Evolutionary conservation across 805 yeast species (phyloP).

Genomic region (Yarrowia phangngaensis): DNA sequence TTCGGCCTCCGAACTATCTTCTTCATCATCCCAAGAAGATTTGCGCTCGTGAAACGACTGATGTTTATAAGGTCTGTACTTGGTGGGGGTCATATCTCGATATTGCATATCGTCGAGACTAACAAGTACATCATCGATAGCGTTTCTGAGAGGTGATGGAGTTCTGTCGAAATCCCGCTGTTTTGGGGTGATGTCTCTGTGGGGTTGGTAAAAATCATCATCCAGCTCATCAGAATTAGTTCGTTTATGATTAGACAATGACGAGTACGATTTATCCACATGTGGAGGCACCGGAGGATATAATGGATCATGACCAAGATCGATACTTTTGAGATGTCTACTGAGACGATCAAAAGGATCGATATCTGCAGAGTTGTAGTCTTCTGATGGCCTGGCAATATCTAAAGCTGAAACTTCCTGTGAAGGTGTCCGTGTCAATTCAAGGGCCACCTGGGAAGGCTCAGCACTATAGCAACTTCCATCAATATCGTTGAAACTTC

Average conservation of each 20-base stretch:
- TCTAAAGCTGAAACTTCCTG: conserved; percentile 2
- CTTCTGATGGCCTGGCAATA: conserved; percentile 6
- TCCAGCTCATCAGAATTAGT: conserved; percentile 9
- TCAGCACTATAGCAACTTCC: conserved; percentile 3
- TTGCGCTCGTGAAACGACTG: conserved; percentile 25
- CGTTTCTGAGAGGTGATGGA: conserved; percentile 38
- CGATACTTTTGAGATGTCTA: conserved; percentile 8
- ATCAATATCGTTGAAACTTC: background rate
- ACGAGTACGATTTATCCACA: background rate
- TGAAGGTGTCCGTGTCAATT: background rate
- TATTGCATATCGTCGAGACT: conserved; percentile 35
- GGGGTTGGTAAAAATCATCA: background rate
- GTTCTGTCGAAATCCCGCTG: conserved; percentile 32
- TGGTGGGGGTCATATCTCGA: conserved; percentile 13
- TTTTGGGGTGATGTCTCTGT: conserved; percentile 20
- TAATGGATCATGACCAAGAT: conserved; percentile 9
- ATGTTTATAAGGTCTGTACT: conserved; percentile 11
- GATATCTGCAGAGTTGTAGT: conserved; percentile 9
- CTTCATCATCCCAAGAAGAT: conserved; percentile 18
- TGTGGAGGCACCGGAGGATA: conserved; percentile 23
- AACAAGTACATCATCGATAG: conserved; percentile 39
- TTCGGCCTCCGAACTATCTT: too few relatives aligned
- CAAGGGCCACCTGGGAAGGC: conserved; percentile 12
- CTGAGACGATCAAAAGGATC: background rate
- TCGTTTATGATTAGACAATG: conserved; percentile 4